Conservation (phyloP, 768 basidiomycete species). For the Hortiboletus flavorubellus region DNA sequence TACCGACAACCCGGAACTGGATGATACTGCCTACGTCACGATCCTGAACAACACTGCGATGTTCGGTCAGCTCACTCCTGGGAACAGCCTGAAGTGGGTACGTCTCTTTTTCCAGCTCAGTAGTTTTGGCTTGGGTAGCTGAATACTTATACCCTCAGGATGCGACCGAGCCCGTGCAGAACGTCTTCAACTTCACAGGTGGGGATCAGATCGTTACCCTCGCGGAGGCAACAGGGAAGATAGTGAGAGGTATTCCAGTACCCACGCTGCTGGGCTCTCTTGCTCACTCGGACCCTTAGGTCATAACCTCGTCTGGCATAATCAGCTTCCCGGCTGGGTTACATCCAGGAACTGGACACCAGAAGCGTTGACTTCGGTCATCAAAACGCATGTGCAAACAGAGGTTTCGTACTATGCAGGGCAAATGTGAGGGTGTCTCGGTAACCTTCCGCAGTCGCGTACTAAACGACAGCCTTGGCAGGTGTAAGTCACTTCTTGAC, state of each 20-base stretch:
- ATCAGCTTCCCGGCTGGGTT: conserved; percentile 18
- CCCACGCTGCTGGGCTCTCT: not conserved
- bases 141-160: conserved; percentile 4
- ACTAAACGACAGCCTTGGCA: not conserved
- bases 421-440: conserved; percentile 5
- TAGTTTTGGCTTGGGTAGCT: not conserved
- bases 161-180: conserved; percentile 23
- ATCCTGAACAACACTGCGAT: conserved; percentile 8
- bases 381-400: conserved; percentile 16
- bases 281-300: conserved; percentile 4
- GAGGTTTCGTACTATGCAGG: conserved; percentile 17
- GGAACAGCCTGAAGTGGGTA: conserved; percentile 22
- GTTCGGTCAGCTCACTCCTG: conserved; percentile 22
- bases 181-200: conserved; percentile 20
- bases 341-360: conserved; percentile 11
- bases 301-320: conserved; percentile 20
- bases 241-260: conserved; percentile 13
- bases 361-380: conserved; percentile 12
- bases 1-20: conserved; percentile 45
- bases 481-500: conserved; percentile 9
- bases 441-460: not conserved
- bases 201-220: conserved; percentile 22
- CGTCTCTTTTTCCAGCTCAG: not conserved
- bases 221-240: conserved; percentile 18
- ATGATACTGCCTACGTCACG: conserved; percentile 25